These are phyloP conservation scores for Porphyridium purpureum DNA, from an alignment of 23 red algal species.

Conservation along the genomic window DNA sequence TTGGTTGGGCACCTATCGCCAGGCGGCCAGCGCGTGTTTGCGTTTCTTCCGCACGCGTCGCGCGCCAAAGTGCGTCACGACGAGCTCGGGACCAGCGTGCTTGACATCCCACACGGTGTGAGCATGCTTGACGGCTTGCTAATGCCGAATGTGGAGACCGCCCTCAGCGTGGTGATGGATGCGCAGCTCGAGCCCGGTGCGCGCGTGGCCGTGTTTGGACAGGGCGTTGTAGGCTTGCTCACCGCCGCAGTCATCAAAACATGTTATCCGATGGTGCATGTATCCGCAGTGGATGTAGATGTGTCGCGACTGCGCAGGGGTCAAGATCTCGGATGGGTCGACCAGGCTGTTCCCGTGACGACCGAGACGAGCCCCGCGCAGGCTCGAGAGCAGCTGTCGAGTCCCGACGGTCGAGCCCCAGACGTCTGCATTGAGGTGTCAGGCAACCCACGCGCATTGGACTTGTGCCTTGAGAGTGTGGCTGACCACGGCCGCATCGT, in stretches of 20 bases:
- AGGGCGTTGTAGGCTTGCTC: constrained; percentile 46
- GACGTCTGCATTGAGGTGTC: no score
- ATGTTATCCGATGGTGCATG: constrained; percentile 4
- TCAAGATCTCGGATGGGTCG: no score
- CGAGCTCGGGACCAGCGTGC: no score
- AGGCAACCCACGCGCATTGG: no score
- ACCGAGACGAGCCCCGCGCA: no score
- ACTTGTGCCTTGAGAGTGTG: no score
- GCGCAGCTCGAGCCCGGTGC: constrained; percentile 25
- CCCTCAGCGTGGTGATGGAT: constrained; percentile 36
- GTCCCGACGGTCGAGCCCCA: no score
- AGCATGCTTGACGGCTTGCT: constrained; percentile 14
- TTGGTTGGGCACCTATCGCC: constrained; percentile 15
- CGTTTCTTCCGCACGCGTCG: constrained; percentile 34
- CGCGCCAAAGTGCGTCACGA: background rate
- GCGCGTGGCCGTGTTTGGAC: constrained; percentile 36
- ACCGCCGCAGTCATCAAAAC: constrained; percentile 7
- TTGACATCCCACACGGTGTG: constrained; percentile 16
- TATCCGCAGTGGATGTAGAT: no score
- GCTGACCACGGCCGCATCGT: constrained; percentile 47
- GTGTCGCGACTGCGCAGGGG: no score
- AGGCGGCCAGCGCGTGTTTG: constrained; percentile 17
- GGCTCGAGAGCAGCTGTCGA: no score
- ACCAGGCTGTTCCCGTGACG: no score
- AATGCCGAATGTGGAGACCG: constrained; percentile 45